Base-by-base conservation (phyloP, 2,329 filamentous ascomycete species). In the Sporothrix sp. region DNA sequence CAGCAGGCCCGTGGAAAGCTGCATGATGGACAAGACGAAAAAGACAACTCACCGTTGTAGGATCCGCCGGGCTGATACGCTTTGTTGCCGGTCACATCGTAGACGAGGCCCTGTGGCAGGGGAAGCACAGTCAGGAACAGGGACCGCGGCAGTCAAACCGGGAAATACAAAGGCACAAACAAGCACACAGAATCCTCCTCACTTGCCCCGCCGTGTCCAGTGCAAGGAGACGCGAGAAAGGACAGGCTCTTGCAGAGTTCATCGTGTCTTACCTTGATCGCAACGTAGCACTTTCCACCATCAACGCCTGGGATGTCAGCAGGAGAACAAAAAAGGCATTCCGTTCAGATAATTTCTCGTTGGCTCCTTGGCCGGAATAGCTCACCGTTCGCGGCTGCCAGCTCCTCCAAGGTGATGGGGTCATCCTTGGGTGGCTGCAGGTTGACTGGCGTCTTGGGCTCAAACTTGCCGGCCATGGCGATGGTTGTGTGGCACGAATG, bases 51-150 rank as follows among this genome's bases (percentile, higher is more conserved):
- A 96, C 93, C 86, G 60, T 87, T 78, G 68, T 98, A 98, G 56
- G 84, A 81, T 43, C 87, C 90, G 21, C 82, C 84, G 9, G 85
- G 81, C 42, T 82, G 81, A 65, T 98, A 98, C 14, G 86, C 82
- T 57, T 85, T 82, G 68, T 97, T 98, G 47, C 84, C 86, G 21
- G 81, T 88, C 54, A 98, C 93, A 63, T 98, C 91, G 63, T 96
- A 98, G 48, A 98, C 84, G 54, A 85, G 87, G 59, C 93, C 91
- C 84, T 95, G 53, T 8, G 25, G 21, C 16, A 16, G 14, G 4
- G 10, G 13, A 28, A 32, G 42, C 18, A 35, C 5, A 23, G 44
- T 28, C 25, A 35, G 23, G 28, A 39, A 49, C n/a, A 36, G 32
- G 13, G 40, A 32, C 40, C 43, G 35, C 42, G 13, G 25, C n/a